Conservation (phyloP, 2,329 filamentous ascomycete species). For the Leptographium procerum region DNA sequence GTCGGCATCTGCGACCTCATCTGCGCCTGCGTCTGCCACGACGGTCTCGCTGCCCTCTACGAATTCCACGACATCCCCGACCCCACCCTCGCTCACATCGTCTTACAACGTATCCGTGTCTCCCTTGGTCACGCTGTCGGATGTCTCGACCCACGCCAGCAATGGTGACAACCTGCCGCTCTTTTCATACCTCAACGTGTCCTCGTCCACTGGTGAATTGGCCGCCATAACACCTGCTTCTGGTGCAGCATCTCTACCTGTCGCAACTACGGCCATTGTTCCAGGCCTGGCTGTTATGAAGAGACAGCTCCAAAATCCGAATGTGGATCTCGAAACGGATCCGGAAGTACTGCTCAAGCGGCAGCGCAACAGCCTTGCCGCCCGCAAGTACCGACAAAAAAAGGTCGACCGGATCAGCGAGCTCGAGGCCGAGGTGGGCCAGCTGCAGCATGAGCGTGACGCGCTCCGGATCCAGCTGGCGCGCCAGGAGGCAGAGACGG, state of each 20-base stretch:
- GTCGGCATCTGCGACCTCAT: neutral
- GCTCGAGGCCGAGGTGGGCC: constrained; percentile 41
- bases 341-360: constrained; percentile 32
- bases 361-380: constrained; percentile 50
- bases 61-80: neutral
- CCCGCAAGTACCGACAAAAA: constrained; percentile 52
- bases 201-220: neutral
- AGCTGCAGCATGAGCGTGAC: constrained; percentile 43
- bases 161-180: neutral
- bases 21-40: neutral
- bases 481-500: constrained; percentile 46
- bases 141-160: neutral
- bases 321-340: constrained; percentile 7
- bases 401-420: constrained; percentile 47
- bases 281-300: neutral
- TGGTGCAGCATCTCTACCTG: neutral
- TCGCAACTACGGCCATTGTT: neutral
- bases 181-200: neutral
- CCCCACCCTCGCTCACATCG: neutral
- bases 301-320: neutral
- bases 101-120: neutral
- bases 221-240: neutral
- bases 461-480: constrained; percentile 44
- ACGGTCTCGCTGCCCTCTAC: neutral
- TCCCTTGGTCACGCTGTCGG: neutral